Percentiles rank a stretch among this genome's conserved stretches.
Conservation (phyloP, 2,329 filamentous ascomycete genomes). For the Tricladium varicosporioides region DNA sequence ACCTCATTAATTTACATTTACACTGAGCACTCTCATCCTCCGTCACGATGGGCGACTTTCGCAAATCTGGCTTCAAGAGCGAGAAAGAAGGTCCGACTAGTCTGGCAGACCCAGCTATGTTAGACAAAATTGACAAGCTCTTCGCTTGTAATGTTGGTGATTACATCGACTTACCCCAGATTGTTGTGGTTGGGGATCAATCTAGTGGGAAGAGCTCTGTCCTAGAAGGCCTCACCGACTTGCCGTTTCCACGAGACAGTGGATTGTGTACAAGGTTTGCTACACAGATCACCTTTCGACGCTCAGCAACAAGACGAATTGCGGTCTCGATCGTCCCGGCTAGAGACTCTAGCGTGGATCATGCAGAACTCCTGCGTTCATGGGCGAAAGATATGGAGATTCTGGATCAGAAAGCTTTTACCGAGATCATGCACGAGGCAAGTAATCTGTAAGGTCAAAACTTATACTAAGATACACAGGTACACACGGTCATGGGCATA, state of each 20-base stretch:
- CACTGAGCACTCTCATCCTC: too few relatives aligned
- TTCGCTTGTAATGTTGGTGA: constrained; percentile 17
- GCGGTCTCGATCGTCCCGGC: constrained; percentile 11
- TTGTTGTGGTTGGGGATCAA: constrained; percentile 44
- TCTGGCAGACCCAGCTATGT: constrained; percentile 8
- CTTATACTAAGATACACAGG: neutral
- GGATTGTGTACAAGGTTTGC: constrained; percentile 43
- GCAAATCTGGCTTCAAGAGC: too few relatives aligned
- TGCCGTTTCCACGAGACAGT: constrained; percentile 38
- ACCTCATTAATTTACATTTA: too few relatives aligned
- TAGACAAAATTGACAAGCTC: constrained; percentile 22
- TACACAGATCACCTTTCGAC: constrained; percentile 41
- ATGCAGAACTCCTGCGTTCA: constrained; percentile 8
- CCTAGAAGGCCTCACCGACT: constrained; percentile 34
- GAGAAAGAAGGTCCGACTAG: too few relatives aligned
- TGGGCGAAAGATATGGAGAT: neutral
- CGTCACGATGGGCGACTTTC: too few relatives aligned
- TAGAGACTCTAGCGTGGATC: constrained; percentile 4
- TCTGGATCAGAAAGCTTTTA: constrained; percentile 7
- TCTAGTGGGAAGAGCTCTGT: constrained; percentile 38
- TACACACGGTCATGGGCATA: constrained; percentile 3
- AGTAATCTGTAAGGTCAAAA: neutral
- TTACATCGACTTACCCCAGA: constrained; percentile 21
- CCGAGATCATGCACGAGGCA: constrained; percentile 10
- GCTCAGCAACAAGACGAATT: constrained; percentile 2